Conservation (phyloP, 768 basidiomycete genomes). For the Chalciporus sphaerocephalus region DNA sequence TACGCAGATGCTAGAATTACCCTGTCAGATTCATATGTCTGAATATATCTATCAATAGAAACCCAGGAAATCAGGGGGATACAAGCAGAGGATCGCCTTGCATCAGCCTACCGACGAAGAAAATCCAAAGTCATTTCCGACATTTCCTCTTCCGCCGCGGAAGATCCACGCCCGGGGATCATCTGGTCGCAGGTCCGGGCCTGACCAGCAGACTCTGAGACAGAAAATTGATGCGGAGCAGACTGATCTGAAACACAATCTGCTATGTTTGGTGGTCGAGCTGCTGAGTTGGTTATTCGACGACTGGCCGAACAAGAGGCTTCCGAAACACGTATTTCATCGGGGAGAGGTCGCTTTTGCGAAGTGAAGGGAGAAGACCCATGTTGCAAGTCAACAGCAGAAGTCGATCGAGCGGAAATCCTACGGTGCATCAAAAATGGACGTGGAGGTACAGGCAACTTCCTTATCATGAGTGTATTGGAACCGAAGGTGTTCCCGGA, state of each 20-base stretch:
- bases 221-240: not conserved
- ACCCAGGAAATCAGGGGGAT: conserved; percentile 3
- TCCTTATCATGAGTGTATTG: conserved; percentile 6
- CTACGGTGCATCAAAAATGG: conserved; percentile 8
- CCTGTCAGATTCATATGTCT: conserved; percentile 31
- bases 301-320: not conserved
- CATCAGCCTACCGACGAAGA: conserved; percentile 25
- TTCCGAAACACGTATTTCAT: conserved; percentile 4
- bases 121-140: conserved; percentile 29
- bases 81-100: not conserved
- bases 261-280: not conserved
- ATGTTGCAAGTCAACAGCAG: not conserved
- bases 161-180: not conserved
- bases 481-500: not conserved
- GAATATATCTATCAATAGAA: conserved; percentile 23
- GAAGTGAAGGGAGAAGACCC: not conserved
- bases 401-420: not conserved
- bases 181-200: not conserved
- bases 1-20: conserved; percentile 32
- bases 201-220: not conserved
- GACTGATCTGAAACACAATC: not conserved
- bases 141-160: conserved; percentile 21
- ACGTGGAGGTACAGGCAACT: conserved; percentile 21
- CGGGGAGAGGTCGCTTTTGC: not conserved
- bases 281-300: not conserved